These are phyloP conservation scores for Magnolia sinica DNA, from an alignment of 164 flowering plant genomes.

Conservation along the genomic window DNA sequence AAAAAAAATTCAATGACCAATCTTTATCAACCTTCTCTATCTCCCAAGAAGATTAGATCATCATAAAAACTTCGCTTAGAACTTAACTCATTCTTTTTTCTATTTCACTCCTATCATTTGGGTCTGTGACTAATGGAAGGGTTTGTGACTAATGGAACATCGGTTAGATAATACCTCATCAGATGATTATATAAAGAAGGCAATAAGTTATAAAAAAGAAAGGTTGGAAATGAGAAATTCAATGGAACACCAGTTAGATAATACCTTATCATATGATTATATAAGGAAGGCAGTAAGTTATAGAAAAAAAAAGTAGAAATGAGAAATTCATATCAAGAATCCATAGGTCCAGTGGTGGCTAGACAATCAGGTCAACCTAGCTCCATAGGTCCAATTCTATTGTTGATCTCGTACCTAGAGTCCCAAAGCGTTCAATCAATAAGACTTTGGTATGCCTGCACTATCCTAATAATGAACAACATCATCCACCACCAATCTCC, in stretches of 20 bases:
- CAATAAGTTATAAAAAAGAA: neutral
- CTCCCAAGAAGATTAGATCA: neutral
- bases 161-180: neutral
- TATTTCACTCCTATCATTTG: neutral
- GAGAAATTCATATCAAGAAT: too few species aligned
- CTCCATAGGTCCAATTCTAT: too few species aligned
- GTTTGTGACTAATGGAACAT: neutral
- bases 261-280: too few species aligned
- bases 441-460: too few species aligned
- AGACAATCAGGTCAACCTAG: too few species aligned
- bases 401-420: too few species aligned
- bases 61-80: neutral
- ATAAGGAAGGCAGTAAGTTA: too few species aligned
- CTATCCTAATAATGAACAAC: too few species aligned
- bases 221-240: constrained; percentile 4
- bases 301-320: too few species aligned
- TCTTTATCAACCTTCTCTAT: neutral
- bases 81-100: constrained; percentile 5
- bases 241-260: neutral
- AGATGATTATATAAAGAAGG: neutral
- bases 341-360: too few species aligned
- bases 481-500: too few species aligned
- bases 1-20: neutral
- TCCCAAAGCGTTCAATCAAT: too few species aligned
- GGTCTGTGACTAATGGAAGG: neutral